Conservation (phyloP, 179 eudicot genomes). For the Camellia oleifera region DNA sequence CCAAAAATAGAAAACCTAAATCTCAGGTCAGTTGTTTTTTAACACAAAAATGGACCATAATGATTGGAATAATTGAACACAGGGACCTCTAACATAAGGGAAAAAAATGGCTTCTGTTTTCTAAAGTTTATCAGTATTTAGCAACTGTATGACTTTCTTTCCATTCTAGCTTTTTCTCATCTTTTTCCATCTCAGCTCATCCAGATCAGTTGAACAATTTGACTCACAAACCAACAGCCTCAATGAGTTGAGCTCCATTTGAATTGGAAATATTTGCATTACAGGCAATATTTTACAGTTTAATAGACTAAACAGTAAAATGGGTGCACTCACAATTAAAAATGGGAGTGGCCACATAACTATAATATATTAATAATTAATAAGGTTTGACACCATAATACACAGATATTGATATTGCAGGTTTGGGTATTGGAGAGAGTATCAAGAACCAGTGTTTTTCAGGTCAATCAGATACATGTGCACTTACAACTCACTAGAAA, state of each 20-base stretch:
- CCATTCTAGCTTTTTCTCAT: not conserved
- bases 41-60: not conserved
- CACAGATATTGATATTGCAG: not conserved
- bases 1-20: not conserved
- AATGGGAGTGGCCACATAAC: not conserved
- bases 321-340: not conserved
- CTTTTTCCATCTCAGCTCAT: conserved; percentile 6
- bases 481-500: not conserved
- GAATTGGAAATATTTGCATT: not conserved
- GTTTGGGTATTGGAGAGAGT: no score
- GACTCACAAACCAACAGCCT: not conserved
- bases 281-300: not conserved
- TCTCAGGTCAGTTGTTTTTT: not conserved
- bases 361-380: not conserved
- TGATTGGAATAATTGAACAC: not conserved
- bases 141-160: not conserved
- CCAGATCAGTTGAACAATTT: conserved; percentile 6
- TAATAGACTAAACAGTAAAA: not conserved
- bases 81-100: not conserved
- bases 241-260: not conserved
- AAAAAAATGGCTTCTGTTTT: not conserved
- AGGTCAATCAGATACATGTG: no score
- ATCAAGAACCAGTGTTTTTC: no score
- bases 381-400: not conserved
- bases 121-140: not conserved